A percentile compares a stretch with the other conserved stretches of the same genome.
These are phyloP conservation scores for Colletotrichum tropicicola DNA, from an alignment of 2,329 filamentous ascomycete genomes.

Conservation along the genomic window DNA sequence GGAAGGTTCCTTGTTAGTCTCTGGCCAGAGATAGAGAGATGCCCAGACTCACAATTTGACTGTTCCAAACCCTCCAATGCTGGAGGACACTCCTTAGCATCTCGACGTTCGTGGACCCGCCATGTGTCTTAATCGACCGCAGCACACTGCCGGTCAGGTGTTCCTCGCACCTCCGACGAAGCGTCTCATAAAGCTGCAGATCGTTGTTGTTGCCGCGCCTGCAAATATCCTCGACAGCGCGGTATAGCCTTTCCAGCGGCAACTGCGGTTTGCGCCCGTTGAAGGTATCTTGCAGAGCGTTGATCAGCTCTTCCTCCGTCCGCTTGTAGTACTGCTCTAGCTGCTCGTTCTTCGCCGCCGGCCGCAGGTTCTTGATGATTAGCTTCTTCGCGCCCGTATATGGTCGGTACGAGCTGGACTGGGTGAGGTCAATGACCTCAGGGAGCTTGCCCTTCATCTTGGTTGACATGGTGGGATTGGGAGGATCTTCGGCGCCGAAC, in stretches of 20 bases:
- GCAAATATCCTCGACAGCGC: conserved; percentile 91
- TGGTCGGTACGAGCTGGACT: conserved; percentile 68
- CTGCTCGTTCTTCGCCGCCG: conserved; percentile 64
- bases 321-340: conserved; percentile 81
- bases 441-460: conserved; percentile 51
- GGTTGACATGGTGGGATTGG: conserved; percentile 31
- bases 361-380: conserved; percentile 90
- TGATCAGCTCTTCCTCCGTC: conserved; percentile 78
- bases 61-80: conserved; percentile 81
- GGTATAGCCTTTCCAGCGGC: conserved; percentile 90
- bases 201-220: conserved; percentile 76
- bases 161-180: conserved; percentile 72
- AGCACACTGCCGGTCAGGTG: conserved; percentile 73
- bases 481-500: conserved; percentile 13
- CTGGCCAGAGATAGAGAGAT: conserved; percentile 21
- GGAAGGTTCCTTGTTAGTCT: conserved; percentile 11
- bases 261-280: conserved; percentile 66
- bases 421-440: conserved; percentile 46
- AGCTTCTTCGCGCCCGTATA: conserved; percentile 84
- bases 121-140: conserved; percentile 59
- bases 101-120: conserved; percentile 65
- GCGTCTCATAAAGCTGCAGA: conserved; percentile 64
- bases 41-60: conserved; percentile 70
- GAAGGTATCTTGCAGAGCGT: conserved; percentile 79
- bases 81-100: conserved; percentile 64